Percentiles rank a stretch among this genome's conserved stretches.
phyloP scores from a whole-genome alignment of 2,329 filamentous ascomycete genomes.

The Metarhizium brunneum region DNA sequence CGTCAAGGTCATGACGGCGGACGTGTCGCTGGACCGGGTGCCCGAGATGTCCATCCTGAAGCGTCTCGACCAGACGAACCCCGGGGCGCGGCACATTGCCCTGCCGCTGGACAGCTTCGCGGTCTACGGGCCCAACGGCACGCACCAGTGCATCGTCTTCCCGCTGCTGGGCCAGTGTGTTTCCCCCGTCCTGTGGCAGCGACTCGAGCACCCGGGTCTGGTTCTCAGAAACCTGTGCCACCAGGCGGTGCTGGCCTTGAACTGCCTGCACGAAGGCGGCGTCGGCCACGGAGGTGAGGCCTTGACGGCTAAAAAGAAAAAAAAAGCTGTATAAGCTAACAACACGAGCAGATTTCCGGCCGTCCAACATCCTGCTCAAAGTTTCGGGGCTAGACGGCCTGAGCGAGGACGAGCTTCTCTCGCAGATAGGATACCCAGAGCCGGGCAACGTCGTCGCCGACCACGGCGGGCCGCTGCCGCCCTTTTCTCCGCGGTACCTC shows the following conservation, averaged over 20 bases:
- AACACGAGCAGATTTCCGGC: slow-evolving; percentile 15
- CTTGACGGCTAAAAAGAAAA: no score
- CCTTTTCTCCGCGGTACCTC: slow-evolving; percentile 14
- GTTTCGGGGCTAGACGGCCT: slow-evolving; percentile 14
- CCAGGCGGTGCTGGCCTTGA: slow-evolving; percentile 13
- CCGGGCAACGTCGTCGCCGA: slow-evolving; percentile 4
- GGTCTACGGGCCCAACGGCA: slow-evolving; percentile 16
- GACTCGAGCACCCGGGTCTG: slow-evolving; percentile 1
- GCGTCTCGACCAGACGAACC: background rate
- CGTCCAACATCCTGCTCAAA: slow-evolving; percentile 17
- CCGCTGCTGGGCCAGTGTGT: slow-evolving; percentile 15
- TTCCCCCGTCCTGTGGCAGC: slow-evolving; percentile 9
- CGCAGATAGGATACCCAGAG: slow-evolving; percentile 9
- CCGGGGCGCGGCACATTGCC: slow-evolving; percentile 4
- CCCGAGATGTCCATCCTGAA: slow-evolving; percentile 2
- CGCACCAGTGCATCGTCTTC: slow-evolving; percentile 16
- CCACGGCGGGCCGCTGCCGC: slow-evolving; percentile 4
- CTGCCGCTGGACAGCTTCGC: slow-evolving; percentile 15
- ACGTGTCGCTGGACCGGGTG: slow-evolving; percentile 3
- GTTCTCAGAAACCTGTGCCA: slow-evolving; percentile 11
- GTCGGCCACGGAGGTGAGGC: slow-evolving; percentile 21
- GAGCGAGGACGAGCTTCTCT: slow-evolving; percentile 11
- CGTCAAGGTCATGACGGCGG: slow-evolving; percentile 22
- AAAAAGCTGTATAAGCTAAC: background rate
- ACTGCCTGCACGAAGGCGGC: slow-evolving; percentile 15